Conservation (phyloP, 1,284 basidiomycete genomes). For the Apiotrichum gamsii region DNA sequence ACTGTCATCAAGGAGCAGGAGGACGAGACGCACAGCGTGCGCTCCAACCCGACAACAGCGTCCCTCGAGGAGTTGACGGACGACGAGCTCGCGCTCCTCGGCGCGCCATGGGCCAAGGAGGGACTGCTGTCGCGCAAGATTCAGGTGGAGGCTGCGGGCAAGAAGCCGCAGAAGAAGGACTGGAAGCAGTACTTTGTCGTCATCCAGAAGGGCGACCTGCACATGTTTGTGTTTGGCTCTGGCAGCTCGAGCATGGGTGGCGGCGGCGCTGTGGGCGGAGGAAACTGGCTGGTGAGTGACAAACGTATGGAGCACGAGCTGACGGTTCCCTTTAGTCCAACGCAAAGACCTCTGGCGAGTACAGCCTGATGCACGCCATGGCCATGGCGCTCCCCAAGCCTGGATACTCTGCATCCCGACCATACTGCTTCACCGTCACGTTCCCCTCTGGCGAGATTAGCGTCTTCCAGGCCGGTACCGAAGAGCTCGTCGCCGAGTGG, state of each 20-base stretch:
- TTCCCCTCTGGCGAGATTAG: conserved; percentile 79
- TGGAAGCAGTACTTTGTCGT: conserved; percentile 96
- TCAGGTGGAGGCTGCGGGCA: conserved; percentile 75
- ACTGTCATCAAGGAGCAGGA: conserved; percentile 95
- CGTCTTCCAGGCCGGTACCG: conserved; percentile 96
- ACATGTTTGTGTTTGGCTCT: conserved; percentile 89
- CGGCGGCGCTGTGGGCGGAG: conserved; percentile 69
- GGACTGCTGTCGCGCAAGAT: conserved; percentile 90
- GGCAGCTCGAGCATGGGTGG: conserved; percentile 50
- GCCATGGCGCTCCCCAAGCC: conserved; percentile 80
- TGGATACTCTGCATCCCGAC: conserved; percentile 81
- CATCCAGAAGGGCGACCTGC: conserved; percentile 84
- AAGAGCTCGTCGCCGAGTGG: conserved; percentile 96
- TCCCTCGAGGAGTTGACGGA: conserved; percentile 61
- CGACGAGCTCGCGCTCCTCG: conserved; percentile 87
- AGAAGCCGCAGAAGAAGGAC: conserved; percentile 62
- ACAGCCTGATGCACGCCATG: conserved; percentile 78
- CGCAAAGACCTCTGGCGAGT: conserved; percentile 71
- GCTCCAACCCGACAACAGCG: conserved; percentile 56
- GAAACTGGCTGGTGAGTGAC: conserved; percentile 84
- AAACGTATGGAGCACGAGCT: not conserved
- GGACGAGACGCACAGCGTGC: conserved; percentile 69
- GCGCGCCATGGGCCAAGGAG: conserved; percentile 97
- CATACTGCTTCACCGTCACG: conserved; percentile 92
- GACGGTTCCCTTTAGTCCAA: conserved; percentile 51